Base-by-base conservation (phyloP, 495 filamentous ascomycete species). In the Aspergillus nanangensis region DNA sequence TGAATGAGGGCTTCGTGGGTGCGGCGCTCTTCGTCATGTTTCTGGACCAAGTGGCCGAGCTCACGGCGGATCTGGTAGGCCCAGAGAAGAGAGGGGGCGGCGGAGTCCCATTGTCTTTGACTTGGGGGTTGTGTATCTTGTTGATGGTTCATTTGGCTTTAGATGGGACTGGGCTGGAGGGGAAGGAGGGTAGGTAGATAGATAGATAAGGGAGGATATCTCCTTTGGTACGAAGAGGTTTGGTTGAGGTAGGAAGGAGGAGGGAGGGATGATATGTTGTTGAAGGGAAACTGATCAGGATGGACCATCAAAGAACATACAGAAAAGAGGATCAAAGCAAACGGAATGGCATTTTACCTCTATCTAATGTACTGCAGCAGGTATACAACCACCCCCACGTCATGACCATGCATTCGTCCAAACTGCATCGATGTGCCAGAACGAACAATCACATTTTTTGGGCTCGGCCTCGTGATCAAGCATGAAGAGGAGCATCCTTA, bases 381-480 rank as follows among this genome's bases (percentile, higher is more conserved):
- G 57, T 56, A 62, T 54, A 62, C 48, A 57, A 59, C 61, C 61
- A 61, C 32, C 53, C 57, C 52, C 47, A 52, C 47, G 51, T 58
- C 56, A 53, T 51, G 37, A 48, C 43, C 53, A 52, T 53, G 45
- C 41, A 52, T 55, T 55, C 51, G 41, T 60, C 51, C 55, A 51
- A 53, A 17, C 4, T n/a, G 8, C 34, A 21, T 24, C 5, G 18
- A 15, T 18, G 21, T 5, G 22, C 53, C 52, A 53, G 57, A 56
- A 60, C 53, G 61, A 67, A 66, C 53, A 60, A 59, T 65, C 63
- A 68, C 56, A 67, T 70, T 70, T n/a, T n/a, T 71, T 54, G 63
- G 56, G 66, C 67, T 55, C 69, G 49, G 54, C 55, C 66, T 66
- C 61, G 63, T 56, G 67, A 66, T 69, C 58, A 65, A 65, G 67